Evolutionary conservation across 192 early-diverging fungal genomes (phyloP).

Genomic region (Coemansia sp.): DNA sequence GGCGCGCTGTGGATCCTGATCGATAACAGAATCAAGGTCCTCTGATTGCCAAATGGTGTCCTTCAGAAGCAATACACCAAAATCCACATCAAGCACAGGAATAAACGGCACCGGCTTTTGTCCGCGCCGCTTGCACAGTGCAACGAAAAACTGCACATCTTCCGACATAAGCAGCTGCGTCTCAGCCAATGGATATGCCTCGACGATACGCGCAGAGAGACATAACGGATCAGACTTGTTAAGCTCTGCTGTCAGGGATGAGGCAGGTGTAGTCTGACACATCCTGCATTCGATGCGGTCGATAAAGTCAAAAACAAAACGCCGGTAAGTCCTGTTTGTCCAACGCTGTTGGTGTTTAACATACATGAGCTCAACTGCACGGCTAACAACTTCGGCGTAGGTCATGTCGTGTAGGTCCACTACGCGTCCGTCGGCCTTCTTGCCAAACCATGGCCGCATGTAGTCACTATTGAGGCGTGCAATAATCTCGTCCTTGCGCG

Average conservation of each 20-base stretch:
- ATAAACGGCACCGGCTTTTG: slow-evolving; percentile 90
- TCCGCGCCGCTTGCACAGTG: slow-evolving; percentile 52
- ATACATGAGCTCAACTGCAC: slow-evolving; percentile 84
- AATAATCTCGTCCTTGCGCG: slow-evolving; percentile 75
- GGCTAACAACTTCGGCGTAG: slow-evolving; percentile 80
- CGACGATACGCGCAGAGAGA: neutral
- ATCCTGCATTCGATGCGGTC: slow-evolving; percentile 78
- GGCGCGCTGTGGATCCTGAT: slow-evolving; percentile 79
- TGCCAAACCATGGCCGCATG: slow-evolving; percentile 94
- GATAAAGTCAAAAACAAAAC: slow-evolving; percentile 77
- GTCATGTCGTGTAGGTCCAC: slow-evolving; percentile 92
- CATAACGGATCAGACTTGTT: too few relatives aligned
- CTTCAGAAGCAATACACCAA: slow-evolving; percentile 92
- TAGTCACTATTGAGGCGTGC: too few relatives aligned
- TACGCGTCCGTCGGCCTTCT: slow-evolving; percentile 69
- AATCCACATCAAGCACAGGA: slow-evolving; percentile 88
- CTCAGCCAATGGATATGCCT: neutral
- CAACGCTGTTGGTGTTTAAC: slow-evolving; percentile 74
- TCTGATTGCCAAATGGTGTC: slow-evolving; percentile 89
- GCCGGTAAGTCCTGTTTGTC: slow-evolving; percentile 72
- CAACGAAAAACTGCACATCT: slow-evolving; percentile 11
- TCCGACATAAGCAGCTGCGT: slow-evolving; percentile 12
- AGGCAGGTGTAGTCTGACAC: neutral
- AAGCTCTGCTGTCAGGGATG: neutral
- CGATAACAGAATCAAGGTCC: slow-evolving; percentile 79